Conservation (phyloP, 306 rosid species). For the Quercus suber region DNA sequence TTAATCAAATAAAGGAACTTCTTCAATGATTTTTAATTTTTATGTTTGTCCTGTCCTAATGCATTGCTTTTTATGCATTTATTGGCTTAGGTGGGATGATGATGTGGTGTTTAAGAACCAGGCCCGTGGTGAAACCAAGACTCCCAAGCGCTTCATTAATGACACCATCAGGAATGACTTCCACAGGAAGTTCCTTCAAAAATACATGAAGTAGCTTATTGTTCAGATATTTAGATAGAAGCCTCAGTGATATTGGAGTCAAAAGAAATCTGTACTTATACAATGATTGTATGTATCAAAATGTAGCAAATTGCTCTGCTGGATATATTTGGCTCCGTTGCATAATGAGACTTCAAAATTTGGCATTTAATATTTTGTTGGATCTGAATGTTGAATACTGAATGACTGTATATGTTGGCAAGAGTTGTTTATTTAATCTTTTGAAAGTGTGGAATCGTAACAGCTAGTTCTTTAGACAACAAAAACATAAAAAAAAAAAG, state of each 20-base stretch:
- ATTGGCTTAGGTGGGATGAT: conserved; percentile 70
- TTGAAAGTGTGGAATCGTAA: neutral
- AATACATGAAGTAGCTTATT: conserved; percentile 71
- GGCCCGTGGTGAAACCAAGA: conserved; percentile 87
- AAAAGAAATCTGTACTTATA: neutral
- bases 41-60: neutral
- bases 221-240: neutral
- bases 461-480: too few relatives aligned
- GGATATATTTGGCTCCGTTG: neutral
- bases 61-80: neutral
- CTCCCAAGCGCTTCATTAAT: conserved; percentile 83
- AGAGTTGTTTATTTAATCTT: neutral
- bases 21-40: neutral
- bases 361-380: neutral
- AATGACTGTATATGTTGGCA: neutral
- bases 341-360: neutral
- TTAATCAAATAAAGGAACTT: neutral
- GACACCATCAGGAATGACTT: conserved; percentile 95
- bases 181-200: conserved; percentile 84
- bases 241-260: neutral
- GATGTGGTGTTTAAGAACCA: conserved; percentile 93
- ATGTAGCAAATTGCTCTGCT: neutral
- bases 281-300: conserved; percentile 9
- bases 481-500: too few relatives aligned
- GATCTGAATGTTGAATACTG: too few relatives aligned